Conservation (phyloP, 2,329 filamentous ascomycete species). For the Diaporthe velutina region DNA sequence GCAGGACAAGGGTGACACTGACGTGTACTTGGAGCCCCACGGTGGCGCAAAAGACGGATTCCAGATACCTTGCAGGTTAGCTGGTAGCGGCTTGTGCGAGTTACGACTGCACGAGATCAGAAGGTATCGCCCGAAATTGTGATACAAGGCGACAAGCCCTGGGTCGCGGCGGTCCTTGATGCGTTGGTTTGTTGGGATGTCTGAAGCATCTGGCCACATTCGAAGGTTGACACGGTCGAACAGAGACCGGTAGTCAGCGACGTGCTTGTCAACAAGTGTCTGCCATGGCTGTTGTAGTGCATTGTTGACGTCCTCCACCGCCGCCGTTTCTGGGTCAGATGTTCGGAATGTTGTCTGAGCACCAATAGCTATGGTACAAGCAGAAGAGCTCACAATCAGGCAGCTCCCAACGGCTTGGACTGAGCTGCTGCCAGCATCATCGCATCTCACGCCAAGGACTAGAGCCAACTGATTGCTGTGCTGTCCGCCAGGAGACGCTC, state of each 20-base stretch:
- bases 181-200: conserved; percentile 42
- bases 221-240: conserved; percentile 43
- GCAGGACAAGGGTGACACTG: too few species aligned
- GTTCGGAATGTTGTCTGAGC: conserved; percentile 56
- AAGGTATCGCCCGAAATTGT: conserved; percentile 55
- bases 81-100: conserved; percentile 50
- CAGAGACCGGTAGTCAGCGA: conserved; percentile 42
- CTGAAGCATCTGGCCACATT: conserved; percentile 43
- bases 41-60: conserved; percentile 55
- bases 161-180: conserved; percentile 41
- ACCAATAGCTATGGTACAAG: conserved; percentile 52
- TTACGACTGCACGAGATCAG: conserved; percentile 51
- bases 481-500: conserved; percentile 53
- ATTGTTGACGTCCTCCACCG: conserved; percentile 44
- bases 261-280: conserved; percentile 41
- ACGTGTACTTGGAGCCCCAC: conserved; percentile 63
- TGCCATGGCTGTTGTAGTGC: conserved; percentile 43
- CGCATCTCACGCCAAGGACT: conserved; percentile 46
- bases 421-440: conserved; percentile 43
- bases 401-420: conserved; percentile 51
- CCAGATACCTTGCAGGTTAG: conserved; percentile 60
- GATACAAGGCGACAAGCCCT: conserved; percentile 49
- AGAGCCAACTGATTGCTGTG: conserved; percentile 51
- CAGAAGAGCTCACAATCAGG: conserved; percentile 52
- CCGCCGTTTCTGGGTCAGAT: conserved; percentile 44